A percentile compares a stretch with the other conserved stretches of the same genome.
Conservation (phyloP, 768 basidiomycete species). For the Termitomyces heimii region DNA sequence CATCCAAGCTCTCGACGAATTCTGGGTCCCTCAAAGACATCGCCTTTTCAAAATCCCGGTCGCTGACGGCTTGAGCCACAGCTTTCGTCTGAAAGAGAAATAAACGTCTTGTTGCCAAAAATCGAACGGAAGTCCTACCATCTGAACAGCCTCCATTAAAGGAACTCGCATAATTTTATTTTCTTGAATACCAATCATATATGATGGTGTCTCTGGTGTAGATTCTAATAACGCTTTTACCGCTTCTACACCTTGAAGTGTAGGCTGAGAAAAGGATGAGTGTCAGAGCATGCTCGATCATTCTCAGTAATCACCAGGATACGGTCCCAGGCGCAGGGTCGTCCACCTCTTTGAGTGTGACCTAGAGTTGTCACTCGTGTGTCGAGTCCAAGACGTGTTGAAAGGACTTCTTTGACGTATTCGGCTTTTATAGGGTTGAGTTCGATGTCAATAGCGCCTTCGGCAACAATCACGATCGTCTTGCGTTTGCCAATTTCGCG, state of each 20-base stretch:
- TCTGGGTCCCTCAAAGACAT: conserved; percentile 89
- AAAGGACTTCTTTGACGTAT: conserved; percentile 84
- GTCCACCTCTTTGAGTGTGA: conserved; percentile 93
- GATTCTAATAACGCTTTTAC: conserved; percentile 84
- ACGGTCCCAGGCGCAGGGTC: conserved; percentile 89
- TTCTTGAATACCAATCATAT: conserved; percentile 95
- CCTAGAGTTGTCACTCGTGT: conserved; percentile 96
- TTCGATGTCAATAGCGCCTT: conserved; percentile 86
- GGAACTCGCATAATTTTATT: conserved; percentile 94
- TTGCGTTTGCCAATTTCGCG: conserved; percentile 91
- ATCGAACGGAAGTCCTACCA: conserved; percentile 37
- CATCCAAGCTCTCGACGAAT: conserved; percentile 79
- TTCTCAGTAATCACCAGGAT: conserved; percentile 57
- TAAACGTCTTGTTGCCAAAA: not conserved
- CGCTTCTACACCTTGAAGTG: conserved; percentile 91
- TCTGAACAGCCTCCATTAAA: conserved; percentile 87
- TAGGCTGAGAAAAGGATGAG: conserved; percentile 53
- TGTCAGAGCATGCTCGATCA: not conserved
- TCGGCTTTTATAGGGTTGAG: conserved; percentile 89
- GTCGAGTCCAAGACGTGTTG: conserved; percentile 85
- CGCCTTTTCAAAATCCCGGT: conserved; percentile 81
- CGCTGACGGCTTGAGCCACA: conserved; percentile 76
- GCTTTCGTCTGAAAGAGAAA: conserved; percentile 61
- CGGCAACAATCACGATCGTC: conserved; percentile 97
- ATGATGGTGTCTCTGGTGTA: conserved; percentile 88